phyloP scores from a whole-genome alignment of 1,284 basidiomycete species.

The Ustilago esculenta region DNA sequence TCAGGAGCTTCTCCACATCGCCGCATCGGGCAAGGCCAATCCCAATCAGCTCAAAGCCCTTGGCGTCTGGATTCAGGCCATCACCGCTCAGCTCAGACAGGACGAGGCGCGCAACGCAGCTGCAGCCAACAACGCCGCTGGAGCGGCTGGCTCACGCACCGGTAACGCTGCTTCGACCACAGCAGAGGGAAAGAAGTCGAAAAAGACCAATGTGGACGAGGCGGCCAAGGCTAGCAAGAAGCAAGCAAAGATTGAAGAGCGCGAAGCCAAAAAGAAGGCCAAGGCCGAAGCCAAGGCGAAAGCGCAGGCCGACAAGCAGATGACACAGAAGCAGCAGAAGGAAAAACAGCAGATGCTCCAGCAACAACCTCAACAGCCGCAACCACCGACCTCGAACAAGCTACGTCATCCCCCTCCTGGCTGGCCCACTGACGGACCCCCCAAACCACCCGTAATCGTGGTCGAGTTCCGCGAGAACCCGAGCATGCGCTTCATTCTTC shows the following conservation, averaged over 20 bases:
- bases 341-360: constrained; percentile 33
- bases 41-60: constrained; percentile 54
- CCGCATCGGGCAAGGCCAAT: constrained; percentile 51
- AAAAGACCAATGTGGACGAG: constrained; percentile 46
- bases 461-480: constrained; percentile 66
- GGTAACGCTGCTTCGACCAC: constrained; percentile 16
- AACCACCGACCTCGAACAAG: constrained; percentile 25
- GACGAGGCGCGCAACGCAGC: constrained; percentile 48
- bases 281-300: constrained; percentile 51
- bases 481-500: constrained; percentile 60
- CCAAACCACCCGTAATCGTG: constrained; percentile 60
- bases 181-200: constrained; percentile 41
- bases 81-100: constrained; percentile 49
- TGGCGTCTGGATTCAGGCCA: constrained; percentile 54
- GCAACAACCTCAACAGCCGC: constrained; percentile 21
- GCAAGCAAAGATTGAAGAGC: constrained; percentile 50
- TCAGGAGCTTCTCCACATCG: constrained; percentile 54
- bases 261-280: constrained; percentile 50
- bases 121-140: constrained; percentile 28
- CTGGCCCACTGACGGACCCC: constrained; percentile 49
- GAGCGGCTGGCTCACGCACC: constrained; percentile 20
- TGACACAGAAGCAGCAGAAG: constrained; percentile 34
- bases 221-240: constrained; percentile 45
- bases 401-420: constrained; percentile 47
- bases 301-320: constrained; percentile 35